phyloP scores from a whole-genome alignment of 306 rosid species.

The Lupinus albus region DNA sequence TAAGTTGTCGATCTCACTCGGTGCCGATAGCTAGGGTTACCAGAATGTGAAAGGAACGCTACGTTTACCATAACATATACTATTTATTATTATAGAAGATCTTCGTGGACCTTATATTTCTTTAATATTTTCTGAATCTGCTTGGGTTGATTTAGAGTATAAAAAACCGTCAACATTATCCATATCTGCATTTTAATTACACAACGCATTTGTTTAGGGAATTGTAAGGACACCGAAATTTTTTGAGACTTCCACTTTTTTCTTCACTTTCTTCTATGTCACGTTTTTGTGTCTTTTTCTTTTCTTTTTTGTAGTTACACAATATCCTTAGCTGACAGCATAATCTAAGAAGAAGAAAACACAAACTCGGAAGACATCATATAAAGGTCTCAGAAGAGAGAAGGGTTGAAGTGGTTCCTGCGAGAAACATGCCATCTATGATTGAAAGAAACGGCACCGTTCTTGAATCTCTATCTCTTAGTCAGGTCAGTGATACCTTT shows the following conservation, averaged over 20 bases:
- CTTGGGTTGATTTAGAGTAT: conserved; percentile 40
- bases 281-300: conserved; percentile 26
- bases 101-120: conserved; percentile 43
- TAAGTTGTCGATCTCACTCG: conserved; percentile 5
- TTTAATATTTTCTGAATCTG: conserved; percentile 21
- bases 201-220: conserved; percentile 20
- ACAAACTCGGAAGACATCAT: background rate
- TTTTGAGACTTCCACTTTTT: background rate
- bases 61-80: background rate
- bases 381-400: conserved; percentile 8
- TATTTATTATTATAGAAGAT: conserved; percentile 36
- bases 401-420: conserved; percentile 44
- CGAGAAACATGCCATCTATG: conserved; percentile 70
- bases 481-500: conserved; percentile 60
- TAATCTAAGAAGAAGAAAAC: conserved; percentile 34
- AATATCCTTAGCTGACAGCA: conserved; percentile 29
- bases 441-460: conserved; percentile 64
- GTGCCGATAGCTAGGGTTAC: conserved; percentile 49
- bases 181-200: conserved; percentile 30
- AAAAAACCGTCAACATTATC: conserved; percentile 43
- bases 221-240: conserved; percentile 16
- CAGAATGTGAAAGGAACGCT: conserved; percentile 27
- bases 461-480: conserved; percentile 76
- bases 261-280: conserved; percentile 11
- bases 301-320: conserved; percentile 37